Percentiles rank a stretch among this genome's conserved stretches.
Evolutionary conservation across 179 eudicot genomes (phyloP).

Genomic region (Camellia oleifera): DNA sequence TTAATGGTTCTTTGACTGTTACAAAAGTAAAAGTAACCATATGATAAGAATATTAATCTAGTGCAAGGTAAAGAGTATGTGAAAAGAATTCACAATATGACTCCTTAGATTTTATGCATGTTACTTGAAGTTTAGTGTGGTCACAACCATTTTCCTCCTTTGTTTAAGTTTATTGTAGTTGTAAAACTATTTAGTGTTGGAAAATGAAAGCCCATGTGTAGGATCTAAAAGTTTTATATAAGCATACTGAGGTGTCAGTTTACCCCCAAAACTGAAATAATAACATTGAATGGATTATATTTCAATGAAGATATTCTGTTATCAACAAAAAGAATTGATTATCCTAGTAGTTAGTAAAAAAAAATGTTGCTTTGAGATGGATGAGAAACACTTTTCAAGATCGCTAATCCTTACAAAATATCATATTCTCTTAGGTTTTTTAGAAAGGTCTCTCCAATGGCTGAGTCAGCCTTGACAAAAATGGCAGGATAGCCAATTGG

Average conservation of each 20-base stretch:
- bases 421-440: slow-evolving; percentile 49
- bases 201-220: neutral
- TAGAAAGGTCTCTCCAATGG: slow-evolving; percentile 64
- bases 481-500: slow-evolving; percentile 87
- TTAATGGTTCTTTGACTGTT: neutral
- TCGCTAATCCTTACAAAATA: slow-evolving; percentile 23
- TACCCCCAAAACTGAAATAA: neutral
- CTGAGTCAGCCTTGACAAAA: slow-evolving; percentile 74
- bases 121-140: neutral
- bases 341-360: neutral
- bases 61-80: neutral
- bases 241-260: neutral
- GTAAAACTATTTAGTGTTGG: neutral
- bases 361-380: neutral
- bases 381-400: neutral
- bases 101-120: neutral
- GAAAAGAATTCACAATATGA: neutral
- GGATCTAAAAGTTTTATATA: neutral
- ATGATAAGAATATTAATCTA: neutral
- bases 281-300: neutral
- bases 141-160: neutral
- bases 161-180: neutral
- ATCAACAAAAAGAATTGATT: neutral
- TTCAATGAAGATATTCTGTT: neutral
- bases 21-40: neutral